Conservation (phyloP, 2,329 filamentous ascomycete genomes). For the Aspergillus fumigatiaffinis region DNA sequence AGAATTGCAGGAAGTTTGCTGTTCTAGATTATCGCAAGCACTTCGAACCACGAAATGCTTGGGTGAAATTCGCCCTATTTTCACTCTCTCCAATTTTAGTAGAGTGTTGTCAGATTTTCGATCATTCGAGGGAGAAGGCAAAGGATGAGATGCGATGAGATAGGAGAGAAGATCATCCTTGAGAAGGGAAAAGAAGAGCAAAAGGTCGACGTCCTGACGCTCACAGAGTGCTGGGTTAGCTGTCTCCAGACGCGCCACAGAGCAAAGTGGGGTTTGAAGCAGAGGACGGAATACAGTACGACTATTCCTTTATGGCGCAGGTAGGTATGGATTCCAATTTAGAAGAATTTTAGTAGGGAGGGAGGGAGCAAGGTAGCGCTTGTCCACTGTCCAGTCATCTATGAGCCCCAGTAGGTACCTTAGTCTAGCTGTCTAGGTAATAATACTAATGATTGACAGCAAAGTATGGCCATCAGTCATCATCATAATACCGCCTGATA, state of each 20-base stretch:
- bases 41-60: neutral
- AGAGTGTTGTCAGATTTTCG: neutral
- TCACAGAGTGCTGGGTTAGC: neutral
- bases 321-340: neutral
- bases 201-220: neutral
- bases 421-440: no score
- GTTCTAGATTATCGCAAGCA: neutral
- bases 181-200: neutral
- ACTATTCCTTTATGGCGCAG: neutral
- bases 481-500: neutral
- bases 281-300: conserved; percentile 3
- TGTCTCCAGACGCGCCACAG: conserved; percentile 13
- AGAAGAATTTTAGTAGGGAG: neutral
- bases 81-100: neutral
- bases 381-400: neutral
- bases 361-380: neutral
- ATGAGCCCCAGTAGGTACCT: neutral
- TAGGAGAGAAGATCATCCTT: neutral
- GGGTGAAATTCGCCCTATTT: neutral
- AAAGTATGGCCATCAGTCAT: neutral
- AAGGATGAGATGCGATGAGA: neutral
- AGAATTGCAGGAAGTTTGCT: neutral
- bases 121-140: neutral
- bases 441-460: neutral
- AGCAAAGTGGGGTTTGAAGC: conserved; percentile 8